A percentile compares a stretch with the other conserved stretches of the same genome.
These are phyloP conservation scores for Didymella keratinophila DNA, from an alignment of 2,329 filamentous ascomycete species.

Conservation along the genomic window DNA sequence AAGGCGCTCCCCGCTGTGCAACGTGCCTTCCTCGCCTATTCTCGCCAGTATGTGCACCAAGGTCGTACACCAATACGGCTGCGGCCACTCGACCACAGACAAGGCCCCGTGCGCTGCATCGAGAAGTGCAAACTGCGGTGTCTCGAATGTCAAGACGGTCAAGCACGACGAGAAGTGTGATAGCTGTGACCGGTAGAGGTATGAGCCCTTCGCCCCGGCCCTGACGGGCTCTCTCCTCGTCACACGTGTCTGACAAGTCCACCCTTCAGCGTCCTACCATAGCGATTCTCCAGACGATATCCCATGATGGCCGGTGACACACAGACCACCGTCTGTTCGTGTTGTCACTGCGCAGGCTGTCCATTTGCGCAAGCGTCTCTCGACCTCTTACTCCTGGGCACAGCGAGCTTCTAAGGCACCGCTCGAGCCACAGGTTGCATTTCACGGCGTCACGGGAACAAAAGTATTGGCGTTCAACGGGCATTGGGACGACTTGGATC, in stretches of 20 bases:
- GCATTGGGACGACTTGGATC: conserved; percentile 43
- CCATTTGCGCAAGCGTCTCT: conserved; percentile 33
- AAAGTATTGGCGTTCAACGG: conserved; percentile 52
- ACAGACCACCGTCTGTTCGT: conserved; percentile 31
- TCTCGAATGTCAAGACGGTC: conserved; percentile 54
- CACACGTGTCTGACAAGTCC: conserved; percentile 41
- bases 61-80: conserved; percentile 58
- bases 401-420: conserved; percentile 27
- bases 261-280: conserved; percentile 37
- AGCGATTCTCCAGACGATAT: conserved; percentile 44
- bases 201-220: conserved; percentile 19
- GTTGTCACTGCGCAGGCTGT: conserved; percentile 36
- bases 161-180: conserved; percentile 59
- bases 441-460: conserved; percentile 52
- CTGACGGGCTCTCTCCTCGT: conserved; percentile 21
- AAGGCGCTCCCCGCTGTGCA: conserved; percentile 35
- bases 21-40: conserved; percentile 28
- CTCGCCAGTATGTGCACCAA: conserved; percentile 55
- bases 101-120: conserved; percentile 58
- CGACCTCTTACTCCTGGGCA: conserved; percentile 32
- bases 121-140: conserved; percentile 52
- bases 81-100: conserved; percentile 55
- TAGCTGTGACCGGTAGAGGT: conserved; percentile 55
- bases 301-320: conserved; percentile 45
- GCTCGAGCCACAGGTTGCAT: conserved; percentile 47